Conservation (phyloP, 139 green algal genomes). For the Chlorella vulgaris region DNA sequence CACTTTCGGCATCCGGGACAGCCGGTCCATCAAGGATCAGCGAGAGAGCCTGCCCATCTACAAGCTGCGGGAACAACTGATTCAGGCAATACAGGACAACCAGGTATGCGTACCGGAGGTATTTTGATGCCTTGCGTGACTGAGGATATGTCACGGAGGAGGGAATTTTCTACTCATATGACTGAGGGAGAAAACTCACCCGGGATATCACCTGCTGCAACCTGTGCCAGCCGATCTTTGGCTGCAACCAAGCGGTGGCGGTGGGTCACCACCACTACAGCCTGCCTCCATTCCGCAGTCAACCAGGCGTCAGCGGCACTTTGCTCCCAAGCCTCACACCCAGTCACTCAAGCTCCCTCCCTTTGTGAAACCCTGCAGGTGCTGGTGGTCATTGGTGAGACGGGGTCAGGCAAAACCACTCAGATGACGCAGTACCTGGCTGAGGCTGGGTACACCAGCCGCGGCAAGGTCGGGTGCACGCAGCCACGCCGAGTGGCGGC, state of each 20-base stretch:
- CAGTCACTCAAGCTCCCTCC: background rate
- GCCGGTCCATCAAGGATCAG: constrained; percentile 93
- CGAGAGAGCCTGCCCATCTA: constrained; percentile 95
- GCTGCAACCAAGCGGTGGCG: background rate
- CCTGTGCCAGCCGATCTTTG: too few relatives aligned
- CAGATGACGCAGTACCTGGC: constrained; percentile 98
- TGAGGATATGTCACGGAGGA: too few relatives aligned
- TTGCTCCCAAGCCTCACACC: too few relatives aligned
- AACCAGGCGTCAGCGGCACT: too few relatives aligned
- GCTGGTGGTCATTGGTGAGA: constrained; percentile 92
- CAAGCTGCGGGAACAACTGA: constrained; percentile 89
- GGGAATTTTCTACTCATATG: too few relatives aligned
- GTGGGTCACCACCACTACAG: background rate
- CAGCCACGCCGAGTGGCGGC: constrained; percentile 95
- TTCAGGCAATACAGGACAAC: constrained; percentile 63
- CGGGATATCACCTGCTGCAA: too few relatives aligned
- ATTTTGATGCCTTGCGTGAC: background rate
- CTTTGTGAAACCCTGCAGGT: constrained; percentile 46
- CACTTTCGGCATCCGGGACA: constrained; percentile 88
- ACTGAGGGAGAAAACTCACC: too few relatives aligned
- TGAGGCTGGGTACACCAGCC: constrained; percentile 82
- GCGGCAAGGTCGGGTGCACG: constrained; percentile 88
- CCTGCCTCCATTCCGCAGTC: background rate
- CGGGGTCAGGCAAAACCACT: constrained; percentile 96
- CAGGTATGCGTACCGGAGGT: background rate